A percentile compares a stretch with the other conserved stretches of the same genome.
These are phyloP conservation scores for Linanthus parryae DNA, from an alignment of 148 eudicot genomes.

Conservation along the genomic window DNA sequence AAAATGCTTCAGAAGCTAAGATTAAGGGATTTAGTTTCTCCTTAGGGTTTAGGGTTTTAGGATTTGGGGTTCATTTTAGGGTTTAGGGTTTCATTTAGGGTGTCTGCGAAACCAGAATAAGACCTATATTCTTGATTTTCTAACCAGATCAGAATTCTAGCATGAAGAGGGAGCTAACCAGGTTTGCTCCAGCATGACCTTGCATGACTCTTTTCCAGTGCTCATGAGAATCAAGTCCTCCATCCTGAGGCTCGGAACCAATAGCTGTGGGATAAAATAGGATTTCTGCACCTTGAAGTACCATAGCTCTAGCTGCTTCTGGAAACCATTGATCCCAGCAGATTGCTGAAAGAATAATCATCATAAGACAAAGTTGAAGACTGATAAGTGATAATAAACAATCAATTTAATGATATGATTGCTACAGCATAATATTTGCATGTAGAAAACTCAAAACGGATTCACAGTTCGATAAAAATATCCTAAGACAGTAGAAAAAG, in stretches of 20 bases:
- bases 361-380: neutral
- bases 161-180: constrained; percentile 41
- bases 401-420: too few relatives aligned
- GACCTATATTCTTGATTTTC: too few relatives aligned
- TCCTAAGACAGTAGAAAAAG: neutral
- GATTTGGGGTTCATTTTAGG: too few relatives aligned
- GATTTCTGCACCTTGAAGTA: constrained; percentile 94
- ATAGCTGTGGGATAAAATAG: constrained; percentile 97
- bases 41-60: too few relatives aligned
- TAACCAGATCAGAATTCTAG: too few relatives aligned
- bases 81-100: too few relatives aligned
- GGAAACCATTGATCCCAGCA: constrained; percentile 99
- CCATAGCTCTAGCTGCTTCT: constrained; percentile 96
- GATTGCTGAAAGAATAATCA: constrained; percentile 42
- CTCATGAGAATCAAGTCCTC: constrained; percentile 89
- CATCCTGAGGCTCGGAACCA: constrained; percentile 96
- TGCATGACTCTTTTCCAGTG: constrained; percentile 99
- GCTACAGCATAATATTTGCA: too few relatives aligned
- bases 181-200: constrained; percentile 96
- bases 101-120: too few relatives aligned
- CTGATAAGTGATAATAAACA: too few relatives aligned
- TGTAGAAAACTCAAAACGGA: neutral
- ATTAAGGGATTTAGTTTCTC: too few relatives aligned
- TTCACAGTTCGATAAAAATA: constrained; percentile 11
- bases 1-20: too few relatives aligned